Conservation (phyloP, 106 monocot genomes). For the Dioscorea alata region DNA sequence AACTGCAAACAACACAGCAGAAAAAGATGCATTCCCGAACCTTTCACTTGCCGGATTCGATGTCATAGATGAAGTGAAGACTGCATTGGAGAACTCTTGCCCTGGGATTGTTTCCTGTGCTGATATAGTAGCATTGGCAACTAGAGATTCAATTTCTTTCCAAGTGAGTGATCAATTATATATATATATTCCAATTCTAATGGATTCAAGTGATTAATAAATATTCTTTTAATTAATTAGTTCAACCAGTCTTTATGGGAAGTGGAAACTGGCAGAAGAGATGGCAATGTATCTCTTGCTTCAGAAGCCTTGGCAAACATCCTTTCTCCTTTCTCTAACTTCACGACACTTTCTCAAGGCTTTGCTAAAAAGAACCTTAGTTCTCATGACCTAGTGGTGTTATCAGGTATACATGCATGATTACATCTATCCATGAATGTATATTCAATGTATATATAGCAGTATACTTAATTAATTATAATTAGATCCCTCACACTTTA, state of each 20-base stretch:
- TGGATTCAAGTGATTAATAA: background rate
- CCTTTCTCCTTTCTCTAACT: conserved; percentile 22
- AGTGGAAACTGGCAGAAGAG: conserved; percentile 40
- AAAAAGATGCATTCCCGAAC: conserved; percentile 33
- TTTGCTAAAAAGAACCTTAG: conserved; percentile 30
- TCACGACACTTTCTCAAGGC: conserved; percentile 3
- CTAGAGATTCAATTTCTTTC: conserved; percentile 40
- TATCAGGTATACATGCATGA: no score
- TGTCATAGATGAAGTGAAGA: conserved; percentile 42
- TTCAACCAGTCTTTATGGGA: conserved; percentile 30
- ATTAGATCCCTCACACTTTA: no score
- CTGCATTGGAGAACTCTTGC: conserved; percentile 34
- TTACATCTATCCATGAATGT: no score
- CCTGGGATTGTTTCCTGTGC: conserved; percentile 45
- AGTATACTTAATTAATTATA: background rate
- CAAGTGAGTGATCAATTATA: conserved; percentile 17
- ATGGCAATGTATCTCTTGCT: conserved; percentile 11
- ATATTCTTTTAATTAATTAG: conserved; percentile 1
- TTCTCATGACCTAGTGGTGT: conserved; percentile 28
- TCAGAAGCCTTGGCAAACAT: conserved; percentile 26
- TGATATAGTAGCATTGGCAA: conserved; percentile 48
- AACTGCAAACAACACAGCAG: conserved; percentile 15
- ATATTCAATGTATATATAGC: background rate
- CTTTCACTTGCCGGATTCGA: conserved; percentile 32
- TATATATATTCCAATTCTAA: background rate